A percentile compares a stretch with the other conserved stretches of the same genome.
phyloP scores from a whole-genome alignment of 2,329 filamentous ascomycete species.

The Phialophora chinensis region DNA sequence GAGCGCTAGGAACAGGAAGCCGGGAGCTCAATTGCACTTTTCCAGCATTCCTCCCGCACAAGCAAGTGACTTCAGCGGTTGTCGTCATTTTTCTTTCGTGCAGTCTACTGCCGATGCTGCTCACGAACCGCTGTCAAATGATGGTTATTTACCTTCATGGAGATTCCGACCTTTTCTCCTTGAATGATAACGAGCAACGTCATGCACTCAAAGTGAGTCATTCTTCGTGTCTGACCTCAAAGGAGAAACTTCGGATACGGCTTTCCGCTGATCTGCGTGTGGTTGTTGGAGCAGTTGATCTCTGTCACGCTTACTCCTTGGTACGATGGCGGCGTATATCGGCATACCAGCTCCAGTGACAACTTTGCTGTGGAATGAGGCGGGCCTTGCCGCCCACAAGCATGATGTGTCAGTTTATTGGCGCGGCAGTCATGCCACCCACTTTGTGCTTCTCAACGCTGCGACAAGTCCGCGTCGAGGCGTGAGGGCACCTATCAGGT shows the following conservation, averaged over 20 bases:
- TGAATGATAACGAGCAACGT: background rate
- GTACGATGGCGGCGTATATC: background rate
- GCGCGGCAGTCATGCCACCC: background rate
- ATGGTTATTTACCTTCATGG: background rate
- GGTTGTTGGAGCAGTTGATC: background rate
- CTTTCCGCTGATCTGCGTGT: slow-evolving; percentile 1
- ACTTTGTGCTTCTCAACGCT: background rate
- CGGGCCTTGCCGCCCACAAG: background rate
- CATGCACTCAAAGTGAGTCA: background rate
- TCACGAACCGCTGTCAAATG: background rate
- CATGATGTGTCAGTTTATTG: background rate
- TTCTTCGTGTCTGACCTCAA: background rate
- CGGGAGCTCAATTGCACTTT: slow-evolving; percentile 26
- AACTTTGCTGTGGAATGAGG: background rate
- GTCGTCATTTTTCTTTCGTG: slow-evolving; percentile 19
- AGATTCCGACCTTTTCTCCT: background rate
- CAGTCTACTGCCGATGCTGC: background rate
- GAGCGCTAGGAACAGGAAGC: slow-evolving; percentile 31
- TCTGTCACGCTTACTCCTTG: background rate
- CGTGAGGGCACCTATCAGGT: slow-evolving; percentile 1
- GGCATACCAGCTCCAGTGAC: background rate
- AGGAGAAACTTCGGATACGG: slow-evolving; percentile 12
- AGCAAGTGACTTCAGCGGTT: slow-evolving; percentile 30
- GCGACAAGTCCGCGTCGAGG: background rate
- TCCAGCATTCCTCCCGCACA: slow-evolving; percentile 35